A percentile compares a stretch with the other conserved stretches of the same genome.
Conservation (phyloP, 179 eudicot species). For the Beta macrorhiza region DNA sequence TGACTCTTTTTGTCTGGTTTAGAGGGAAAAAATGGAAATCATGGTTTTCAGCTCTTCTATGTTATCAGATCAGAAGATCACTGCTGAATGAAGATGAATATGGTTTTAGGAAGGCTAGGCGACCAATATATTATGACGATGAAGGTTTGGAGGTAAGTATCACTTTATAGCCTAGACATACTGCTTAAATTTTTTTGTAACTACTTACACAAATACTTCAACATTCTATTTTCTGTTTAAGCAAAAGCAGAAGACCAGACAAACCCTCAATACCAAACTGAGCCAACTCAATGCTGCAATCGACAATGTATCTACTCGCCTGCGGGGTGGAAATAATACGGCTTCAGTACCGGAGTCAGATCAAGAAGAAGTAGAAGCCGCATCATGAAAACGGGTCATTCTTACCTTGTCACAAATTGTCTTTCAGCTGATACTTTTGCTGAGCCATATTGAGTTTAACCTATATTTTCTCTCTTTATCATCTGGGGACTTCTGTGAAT, state of each 20-base stretch:
- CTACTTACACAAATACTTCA: slow-evolving; percentile 1
- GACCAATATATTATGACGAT: slow-evolving; percentile 66
- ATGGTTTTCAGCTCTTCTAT: slow-evolving; percentile 10
- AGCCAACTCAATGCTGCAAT: slow-evolving; percentile 82
- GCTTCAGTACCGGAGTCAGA: slow-evolving; percentile 60
- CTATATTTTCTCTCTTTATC: not conserved
- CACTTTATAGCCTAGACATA: slow-evolving; percentile 2
- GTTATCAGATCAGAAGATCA: slow-evolving; percentile 61
- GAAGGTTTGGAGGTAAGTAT: slow-evolving; percentile 71
- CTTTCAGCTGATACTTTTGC: slow-evolving; percentile 4
- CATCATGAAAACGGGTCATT: slow-evolving; percentile 37
- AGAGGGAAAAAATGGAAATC: not conserved
- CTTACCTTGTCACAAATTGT: slow-evolving; percentile 2
- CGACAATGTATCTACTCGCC: slow-evolving; percentile 76
- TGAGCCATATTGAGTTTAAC: slow-evolving; percentile 2
- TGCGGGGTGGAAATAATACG: slow-evolving; percentile 62
- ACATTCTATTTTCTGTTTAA: slow-evolving; percentile 14
- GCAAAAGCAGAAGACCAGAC: slow-evolving; percentile 62
- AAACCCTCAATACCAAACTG: slow-evolving; percentile 67
- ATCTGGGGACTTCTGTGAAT: not conserved
- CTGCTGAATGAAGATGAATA: slow-evolving; percentile 77
- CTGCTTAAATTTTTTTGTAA: not conserved
- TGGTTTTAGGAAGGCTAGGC: slow-evolving; percentile 72
- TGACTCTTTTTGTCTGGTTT: slow-evolving; percentile 12
- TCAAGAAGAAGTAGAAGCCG: slow-evolving; percentile 68